These are phyloP conservation scores for Malassezia obtusa DNA, from an alignment of 1,284 basidiomycete species.

Conservation along the genomic window DNA sequence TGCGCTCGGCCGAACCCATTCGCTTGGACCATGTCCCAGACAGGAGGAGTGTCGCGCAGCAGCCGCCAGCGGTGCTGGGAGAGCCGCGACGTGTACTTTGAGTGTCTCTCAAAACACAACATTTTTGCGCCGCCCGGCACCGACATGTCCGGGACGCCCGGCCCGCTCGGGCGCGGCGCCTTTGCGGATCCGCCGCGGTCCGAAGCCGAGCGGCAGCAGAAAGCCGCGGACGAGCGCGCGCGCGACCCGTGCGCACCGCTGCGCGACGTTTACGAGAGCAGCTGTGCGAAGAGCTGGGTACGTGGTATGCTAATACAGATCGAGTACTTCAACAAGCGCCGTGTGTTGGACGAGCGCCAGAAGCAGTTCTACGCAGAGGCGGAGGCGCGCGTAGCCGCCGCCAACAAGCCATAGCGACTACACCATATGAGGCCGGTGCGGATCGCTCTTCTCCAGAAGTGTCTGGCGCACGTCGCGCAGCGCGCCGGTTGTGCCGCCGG, in stretches of 20 bases:
- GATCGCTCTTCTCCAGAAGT: neutral
- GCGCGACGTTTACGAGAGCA: constrained; percentile 33
- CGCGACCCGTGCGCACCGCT: constrained; percentile 34
- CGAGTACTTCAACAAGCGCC: constrained; percentile 46
- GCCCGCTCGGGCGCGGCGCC: constrained; percentile 26
- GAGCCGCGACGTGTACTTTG: constrained; percentile 39
- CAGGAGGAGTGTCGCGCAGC: constrained; percentile 23
- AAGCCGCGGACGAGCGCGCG: constrained; percentile 19
- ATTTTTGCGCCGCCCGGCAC: constrained; percentile 41
- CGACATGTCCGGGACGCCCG: constrained; percentile 38
- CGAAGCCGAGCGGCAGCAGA: constrained; percentile 19
- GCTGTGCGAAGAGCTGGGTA: constrained; percentile 46
- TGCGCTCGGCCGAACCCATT: neutral
- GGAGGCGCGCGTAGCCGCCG: constrained; percentile 3
- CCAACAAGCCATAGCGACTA: neutral
- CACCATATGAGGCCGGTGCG: neutral
- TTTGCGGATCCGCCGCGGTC: constrained; percentile 22
- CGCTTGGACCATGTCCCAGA: constrained; percentile 2
- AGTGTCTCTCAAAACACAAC: constrained; percentile 30
- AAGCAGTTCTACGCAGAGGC: constrained; percentile 31
- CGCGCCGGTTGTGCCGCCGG: constrained; percentile 9
- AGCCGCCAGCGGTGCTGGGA: constrained; percentile 42
- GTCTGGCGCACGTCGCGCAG: constrained; percentile 15
- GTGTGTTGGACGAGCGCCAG: constrained; percentile 43
- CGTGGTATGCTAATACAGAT: constrained; percentile 26